Evolutionary conservation across 768 basidiomycete genomes (phyloP), one percentile per base, ranked within the genome.

Genomic region (Lentinula boryana): DNA sequence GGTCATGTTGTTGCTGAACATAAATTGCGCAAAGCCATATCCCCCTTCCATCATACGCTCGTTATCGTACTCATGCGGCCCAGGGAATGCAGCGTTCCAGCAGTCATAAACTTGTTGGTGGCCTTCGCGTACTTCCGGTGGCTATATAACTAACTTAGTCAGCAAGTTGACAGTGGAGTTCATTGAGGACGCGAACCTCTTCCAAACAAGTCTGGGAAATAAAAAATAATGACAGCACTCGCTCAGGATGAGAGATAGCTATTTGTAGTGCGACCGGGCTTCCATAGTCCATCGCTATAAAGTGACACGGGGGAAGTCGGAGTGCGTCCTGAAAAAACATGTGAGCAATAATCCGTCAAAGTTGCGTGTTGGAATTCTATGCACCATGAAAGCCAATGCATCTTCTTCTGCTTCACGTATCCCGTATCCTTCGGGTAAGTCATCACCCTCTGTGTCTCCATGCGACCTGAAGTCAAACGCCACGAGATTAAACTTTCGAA

Each of bases 401-500:
- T 73, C 72, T 50, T 70, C 70, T 31, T 64, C 71, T 6, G 70
- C 70, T 54, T 70, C 69, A 27, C 40, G 57, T 10, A 65, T 63
- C 16, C 64, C 63, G 50, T 72, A 71, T 0, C 62, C 60, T 1
- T 65, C 53, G 35, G 65, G 64, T 10, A 70, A 63, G 3, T 43
- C 48, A 5, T 46, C 44, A 1, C 71, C 72, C 41, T 49, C 62
- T 13, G 72, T 70, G 3, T 60, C 53, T 27, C 72, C 72, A 59
- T 68, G 68, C 7, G 60, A 65, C 56, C 69, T 63, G 60, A 69
- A 62, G 56, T 72, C 70, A 16, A 73, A 60, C 2, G 67, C 68
- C 16, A 73, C 67, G 16, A 73, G 68, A 64, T 73, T 73, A 63
- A 71, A 73, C 27, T 63, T 48, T 50, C 71, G 58, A 8, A 72